Base-by-base conservation (phyloP, 2,329 filamentous ascomycete genomes). In the Clarireedia hainanense region DNA sequence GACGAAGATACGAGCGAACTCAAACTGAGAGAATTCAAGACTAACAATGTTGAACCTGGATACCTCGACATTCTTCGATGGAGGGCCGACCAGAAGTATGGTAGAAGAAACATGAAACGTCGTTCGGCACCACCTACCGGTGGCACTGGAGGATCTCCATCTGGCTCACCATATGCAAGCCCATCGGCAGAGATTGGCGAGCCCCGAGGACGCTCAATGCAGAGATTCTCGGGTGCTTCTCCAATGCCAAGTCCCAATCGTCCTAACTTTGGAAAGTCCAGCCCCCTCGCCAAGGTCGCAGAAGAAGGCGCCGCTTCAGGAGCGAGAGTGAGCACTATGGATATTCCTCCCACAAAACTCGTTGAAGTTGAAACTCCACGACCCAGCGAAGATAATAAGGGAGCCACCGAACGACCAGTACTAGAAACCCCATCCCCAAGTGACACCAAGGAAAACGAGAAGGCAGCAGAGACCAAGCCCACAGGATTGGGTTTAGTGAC, bases 21-120 rank as follows among this genome's bases (percentile, higher is more conserved):
- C 63, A 96, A 95, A 74, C 76, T 99, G 66, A 84, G 88, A 64
- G 90, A 95, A 70, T 97, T 97, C 77, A 94, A 89, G 77, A 81
- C 85, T 52, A 83, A 87, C 62, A 89, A 89, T 54, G 89, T 96
- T 54, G 92, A 97, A 72, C 94, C 94, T 20, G 80, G 86, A 26
- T 99, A 97, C 72, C 85, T 99, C 68, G 92, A 95, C 69, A 96
- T 99, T 67, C 76, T 99, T 65, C 82, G 94, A 64, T 97, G 94
- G 91, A 85, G 94, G 69, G 85, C 88, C 74, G 94, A 99, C 70
- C 92, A 97, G 71, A 97, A 96, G 75, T 88, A 94, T 70, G 92
- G 92, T 48, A 80, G 79, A 36, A 70, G 72, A 71, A 42, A 72
- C 71, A 52, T 34, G 12, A 80, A 80, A 70, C 77, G 83, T 58